phyloP scores from a whole-genome alignment of 768 basidiomycete genomes.

The Tephrocybe sp. region DNA sequence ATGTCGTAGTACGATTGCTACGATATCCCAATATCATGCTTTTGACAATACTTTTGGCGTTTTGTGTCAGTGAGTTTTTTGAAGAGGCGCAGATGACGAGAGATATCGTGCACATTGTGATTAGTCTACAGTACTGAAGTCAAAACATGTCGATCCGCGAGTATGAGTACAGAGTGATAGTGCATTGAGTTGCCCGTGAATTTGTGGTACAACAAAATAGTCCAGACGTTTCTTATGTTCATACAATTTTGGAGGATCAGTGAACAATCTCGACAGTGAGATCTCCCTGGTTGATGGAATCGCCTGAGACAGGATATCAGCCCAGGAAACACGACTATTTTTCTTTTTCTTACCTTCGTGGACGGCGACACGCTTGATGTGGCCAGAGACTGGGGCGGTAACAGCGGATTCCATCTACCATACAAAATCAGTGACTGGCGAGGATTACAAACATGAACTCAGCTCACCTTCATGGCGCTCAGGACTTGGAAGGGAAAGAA shows the following conservation, averaged over 20 bases:
- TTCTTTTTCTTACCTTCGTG: constrained; percentile 63
- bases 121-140: no score
- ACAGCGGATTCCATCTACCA: constrained; percentile 95
- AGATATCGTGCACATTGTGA: no score
- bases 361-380: constrained; percentile 91
- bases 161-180: no score
- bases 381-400: constrained; percentile 94
- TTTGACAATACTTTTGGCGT: no score
- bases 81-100: no score
- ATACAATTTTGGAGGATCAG: constrained; percentile 16
- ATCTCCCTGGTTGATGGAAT: constrained; percentile 95
- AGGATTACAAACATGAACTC: constrained; percentile 9
- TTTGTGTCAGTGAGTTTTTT: no score
- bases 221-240: constrained; percentile 5
- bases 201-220: no score
- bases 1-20: no score
- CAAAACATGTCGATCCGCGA: no score
- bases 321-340: neutral
- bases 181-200: no score
- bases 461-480: constrained; percentile 91
- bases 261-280: constrained; percentile 82
- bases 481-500: constrained; percentile 58
- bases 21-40: no score
- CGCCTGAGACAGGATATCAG: constrained; percentile 49
- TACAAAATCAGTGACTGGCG: constrained; percentile 16